Evolutionary conservation across 1,284 basidiomycete species (phyloP), one percentile per base, ranked within the genome.

Genomic region (Malassezia japonica): DNA sequence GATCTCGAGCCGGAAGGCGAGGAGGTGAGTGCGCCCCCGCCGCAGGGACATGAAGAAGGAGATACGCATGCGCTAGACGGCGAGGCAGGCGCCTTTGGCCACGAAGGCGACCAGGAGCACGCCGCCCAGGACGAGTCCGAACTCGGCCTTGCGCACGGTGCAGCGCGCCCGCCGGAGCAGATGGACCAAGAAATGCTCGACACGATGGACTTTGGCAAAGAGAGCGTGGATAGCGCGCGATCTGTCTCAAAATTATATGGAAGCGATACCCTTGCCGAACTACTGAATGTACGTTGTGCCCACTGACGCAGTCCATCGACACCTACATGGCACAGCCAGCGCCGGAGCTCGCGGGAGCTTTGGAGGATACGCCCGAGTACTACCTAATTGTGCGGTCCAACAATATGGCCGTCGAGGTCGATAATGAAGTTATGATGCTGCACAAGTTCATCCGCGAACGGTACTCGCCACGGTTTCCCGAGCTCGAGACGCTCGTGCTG

Each of bases 361-460:
- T 88, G 0, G 88, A 91, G 73, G 80, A 91, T 58, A 91, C 92
- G 70, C 87, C 88, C 0, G 94, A 99, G 74, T 99, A 99, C 75
- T 83, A 84, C 55, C 79, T 98, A 53, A 96, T 98, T 64, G 94
- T 99, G 2, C 83, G 87, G 61, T 88, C 92, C 12, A 99, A 99
- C 77, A 99, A 98, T 75, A 78, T 96, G 54, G 90, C 90, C 1
- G 94, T 99, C 16, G 94, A 99, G 64, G 84, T 98, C 1, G 94
- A 99, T 75, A 98, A 99, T 66, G 94, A 98, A 74, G 87, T 95
- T 51, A 79, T 98, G 52, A 79, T 98, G 23, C 91, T 96, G 1
- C 89, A 99, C 78, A 98, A 98, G 84, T 98, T 95, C 78, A 94
- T 98, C 67, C 84, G 94, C 60, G 94, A 99, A 71, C 92, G 96